Evolutionary conservation across 164 flowering plant species (phyloP).

Genomic region (Liriodendron chinense): DNA sequence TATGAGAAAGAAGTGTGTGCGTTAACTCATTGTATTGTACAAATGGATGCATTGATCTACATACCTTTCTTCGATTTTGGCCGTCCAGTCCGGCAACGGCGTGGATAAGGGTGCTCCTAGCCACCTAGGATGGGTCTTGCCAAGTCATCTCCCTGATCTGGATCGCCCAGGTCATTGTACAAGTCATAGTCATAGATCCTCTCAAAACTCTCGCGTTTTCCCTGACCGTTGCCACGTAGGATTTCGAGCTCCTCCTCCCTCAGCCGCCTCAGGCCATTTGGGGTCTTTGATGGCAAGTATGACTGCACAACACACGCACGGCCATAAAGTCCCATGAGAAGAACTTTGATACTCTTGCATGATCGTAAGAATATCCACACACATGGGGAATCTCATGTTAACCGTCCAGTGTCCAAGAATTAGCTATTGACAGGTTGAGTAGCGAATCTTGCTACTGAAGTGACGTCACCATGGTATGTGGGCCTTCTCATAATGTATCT

Average conservation of each 20-base stretch:
- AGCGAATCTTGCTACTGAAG: not conserved
- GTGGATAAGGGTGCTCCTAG: conserved; percentile 47
- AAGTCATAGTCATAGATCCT: conserved; percentile 63
- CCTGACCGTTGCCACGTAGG: conserved; percentile 43
- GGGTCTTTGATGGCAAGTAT: conserved; percentile 66
- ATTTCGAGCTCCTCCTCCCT: conserved; percentile 41
- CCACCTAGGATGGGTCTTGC: conserved; percentile 58
- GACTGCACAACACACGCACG: conserved; percentile 28
- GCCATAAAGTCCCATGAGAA: not conserved
- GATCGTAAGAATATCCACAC: no score
- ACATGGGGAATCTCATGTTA: no score
- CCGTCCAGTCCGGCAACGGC: conserved; percentile 77
- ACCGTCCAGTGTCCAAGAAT: no score
- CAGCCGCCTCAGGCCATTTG: conserved; percentile 35
- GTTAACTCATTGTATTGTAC: not conserved
- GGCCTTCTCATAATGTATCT: no score
- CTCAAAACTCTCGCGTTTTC: conserved; percentile 41
- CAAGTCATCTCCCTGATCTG: conserved; percentile 25
- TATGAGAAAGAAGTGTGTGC: no score
- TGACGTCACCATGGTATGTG: not conserved
- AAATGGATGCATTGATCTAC: not conserved
- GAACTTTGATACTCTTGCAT: no score
- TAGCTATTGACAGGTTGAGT: not conserved
- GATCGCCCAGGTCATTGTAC: conserved; percentile 65
- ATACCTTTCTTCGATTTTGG: conserved; percentile 10